phyloP scores from a whole-genome alignment of 164 flowering plant genomes.

The Tetracentron sinense region DNA sequence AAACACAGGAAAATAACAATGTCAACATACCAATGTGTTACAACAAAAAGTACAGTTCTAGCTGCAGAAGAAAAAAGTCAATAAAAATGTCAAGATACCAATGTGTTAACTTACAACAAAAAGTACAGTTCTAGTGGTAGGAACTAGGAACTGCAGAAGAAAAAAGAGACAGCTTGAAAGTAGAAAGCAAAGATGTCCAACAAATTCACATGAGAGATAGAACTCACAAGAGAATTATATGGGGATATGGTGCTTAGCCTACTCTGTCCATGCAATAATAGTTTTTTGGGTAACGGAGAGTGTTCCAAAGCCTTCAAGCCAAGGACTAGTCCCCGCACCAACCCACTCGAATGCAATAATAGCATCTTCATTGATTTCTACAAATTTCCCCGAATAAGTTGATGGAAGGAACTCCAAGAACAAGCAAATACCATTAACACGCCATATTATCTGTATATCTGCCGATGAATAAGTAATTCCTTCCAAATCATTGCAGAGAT shows the following conservation, averaged over 20 bases:
- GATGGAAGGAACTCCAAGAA: not conserved
- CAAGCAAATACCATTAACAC: not conserved
- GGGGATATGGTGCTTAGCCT: conserved; percentile 1
- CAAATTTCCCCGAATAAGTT: conserved; percentile 17
- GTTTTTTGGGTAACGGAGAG: too few species aligned
- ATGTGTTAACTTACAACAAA: too few species aligned
- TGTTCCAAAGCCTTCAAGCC: too few species aligned
- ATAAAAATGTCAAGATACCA: not conserved
- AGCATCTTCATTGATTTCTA: conserved; percentile 69
- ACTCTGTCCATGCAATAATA: conserved; percentile 66
- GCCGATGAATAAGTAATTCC: conserved; percentile 50
- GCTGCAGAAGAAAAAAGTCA: not conserved
- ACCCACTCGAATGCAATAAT: conserved; percentile 52
- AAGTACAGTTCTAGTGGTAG: not conserved
- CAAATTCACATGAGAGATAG: not conserved
- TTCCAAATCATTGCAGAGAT: conserved; percentile 63
- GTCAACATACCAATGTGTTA: not conserved
- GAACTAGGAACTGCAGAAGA: not conserved
- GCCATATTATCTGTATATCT: conserved; percentile 65
- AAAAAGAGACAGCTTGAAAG: not conserved
- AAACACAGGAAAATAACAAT: conserved; percentile 5
- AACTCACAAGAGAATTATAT: not conserved
- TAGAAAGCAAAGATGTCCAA: not conserved
- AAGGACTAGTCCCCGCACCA: too few species aligned
- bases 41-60: not conserved